Percentiles rank a stretch among this genome's conserved stretches.
phyloP scores from a whole-genome alignment of 305 asterid species.

The Fraxinus latifolia region DNA sequence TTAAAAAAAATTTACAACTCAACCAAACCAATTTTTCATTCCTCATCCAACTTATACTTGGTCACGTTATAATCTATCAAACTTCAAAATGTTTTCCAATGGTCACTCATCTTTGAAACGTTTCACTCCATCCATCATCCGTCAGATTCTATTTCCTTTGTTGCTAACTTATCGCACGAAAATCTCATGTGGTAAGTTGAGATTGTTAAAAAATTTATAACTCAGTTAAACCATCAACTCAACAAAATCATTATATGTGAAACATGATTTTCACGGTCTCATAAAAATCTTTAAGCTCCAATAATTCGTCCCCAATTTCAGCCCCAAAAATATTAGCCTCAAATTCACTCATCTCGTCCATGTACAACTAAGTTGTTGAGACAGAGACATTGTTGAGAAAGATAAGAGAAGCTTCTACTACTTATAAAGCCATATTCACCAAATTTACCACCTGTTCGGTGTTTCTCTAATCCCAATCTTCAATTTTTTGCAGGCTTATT shows the following conservation, averaged over 20 bases:
- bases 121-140: background rate
- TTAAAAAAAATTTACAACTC: background rate
- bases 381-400: background rate
- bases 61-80: background rate
- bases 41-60: background rate
- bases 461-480: background rate
- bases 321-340: background rate
- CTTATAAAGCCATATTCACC: background rate
- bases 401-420: background rate
- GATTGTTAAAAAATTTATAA: background rate
- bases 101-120: background rate
- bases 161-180: background rate
- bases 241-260: background rate
- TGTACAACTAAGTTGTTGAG: background rate
- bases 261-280: background rate
- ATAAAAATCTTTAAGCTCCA: background rate
- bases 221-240: background rate
- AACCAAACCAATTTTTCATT: background rate
- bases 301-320: background rate
- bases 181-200: background rate
- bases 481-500: background rate
- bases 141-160: background rate
- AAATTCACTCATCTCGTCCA: background rate
- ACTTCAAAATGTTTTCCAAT: background rate
- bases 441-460: too few relatives aligned